Conservation (phyloP, 2,329 filamentous ascomycete genomes). For the Fusarium caatingaense region DNA sequence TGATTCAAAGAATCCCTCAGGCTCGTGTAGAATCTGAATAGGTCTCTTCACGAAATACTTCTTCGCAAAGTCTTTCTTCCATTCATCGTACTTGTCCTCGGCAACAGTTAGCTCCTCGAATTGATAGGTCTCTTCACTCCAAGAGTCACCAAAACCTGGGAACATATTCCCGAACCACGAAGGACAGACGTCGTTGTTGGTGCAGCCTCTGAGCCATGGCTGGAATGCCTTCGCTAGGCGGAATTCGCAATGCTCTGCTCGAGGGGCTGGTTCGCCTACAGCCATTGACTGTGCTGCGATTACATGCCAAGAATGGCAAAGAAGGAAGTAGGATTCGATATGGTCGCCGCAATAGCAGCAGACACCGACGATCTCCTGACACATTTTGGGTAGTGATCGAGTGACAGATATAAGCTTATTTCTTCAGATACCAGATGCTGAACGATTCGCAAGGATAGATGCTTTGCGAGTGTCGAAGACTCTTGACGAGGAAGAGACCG, state of each 20-base stretch:
- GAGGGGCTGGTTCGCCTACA: not conserved
- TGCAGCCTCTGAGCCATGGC: conserved; percentile 22
- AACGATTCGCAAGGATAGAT: not conserved
- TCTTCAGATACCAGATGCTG: not conserved
- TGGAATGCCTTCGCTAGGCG: not conserved
- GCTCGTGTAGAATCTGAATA: not conserved
- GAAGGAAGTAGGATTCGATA: conserved; percentile 1
- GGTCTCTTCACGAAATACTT: conserved; percentile 7
- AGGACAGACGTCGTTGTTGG: conserved; percentile 17
- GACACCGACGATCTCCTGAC: conserved; percentile 1
- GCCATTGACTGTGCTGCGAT: not conserved
- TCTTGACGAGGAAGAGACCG: not conserved
- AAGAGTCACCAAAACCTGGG: not conserved
- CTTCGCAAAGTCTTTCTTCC: conserved; percentile 21
- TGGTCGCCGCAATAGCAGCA: conserved; percentile 31
- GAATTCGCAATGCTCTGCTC: not conserved
- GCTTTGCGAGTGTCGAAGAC: not conserved
- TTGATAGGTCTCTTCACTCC: not conserved
- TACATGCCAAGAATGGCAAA: conserved; percentile 10
- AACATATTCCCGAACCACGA: conserved; percentile 25
- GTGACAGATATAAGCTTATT: too few relatives aligned
- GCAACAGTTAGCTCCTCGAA: conserved; percentile 1
- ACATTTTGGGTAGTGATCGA: conserved; percentile 3
- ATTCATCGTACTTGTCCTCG: conserved; percentile 3
- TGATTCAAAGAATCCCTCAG: not conserved